Conservation (phyloP, 805 yeast genomes). For the Starmera amethionina region DNA sequence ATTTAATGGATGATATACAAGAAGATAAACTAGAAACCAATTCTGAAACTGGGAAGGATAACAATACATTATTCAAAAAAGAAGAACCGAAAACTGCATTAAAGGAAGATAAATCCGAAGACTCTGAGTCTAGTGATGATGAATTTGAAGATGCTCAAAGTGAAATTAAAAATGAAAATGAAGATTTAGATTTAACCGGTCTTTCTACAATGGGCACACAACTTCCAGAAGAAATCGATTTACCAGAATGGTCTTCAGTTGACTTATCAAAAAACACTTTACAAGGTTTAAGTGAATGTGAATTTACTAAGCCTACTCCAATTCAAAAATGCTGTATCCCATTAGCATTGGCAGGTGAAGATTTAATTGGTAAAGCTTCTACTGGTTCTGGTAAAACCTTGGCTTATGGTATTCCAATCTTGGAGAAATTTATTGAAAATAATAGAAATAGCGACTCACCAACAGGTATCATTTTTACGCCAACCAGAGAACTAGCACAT, state of each 20-base stretch:
- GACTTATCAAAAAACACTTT: conserved; percentile 45
- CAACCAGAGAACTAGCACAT: conserved; percentile 93
- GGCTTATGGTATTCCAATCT: conserved; percentile 89
- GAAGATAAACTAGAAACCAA: conserved; percentile 4
- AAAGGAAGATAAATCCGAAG: conserved; percentile 17
- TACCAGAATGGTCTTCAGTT: conserved; percentile 52
- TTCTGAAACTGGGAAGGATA: conserved; percentile 13
- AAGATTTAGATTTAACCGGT: conserved; percentile 17
- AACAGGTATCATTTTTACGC: conserved; percentile 77
- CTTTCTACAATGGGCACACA: conserved; percentile 23
- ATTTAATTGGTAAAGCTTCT: conserved; percentile 90
- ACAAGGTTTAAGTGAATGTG: conserved; percentile 48
- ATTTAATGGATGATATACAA: conserved; percentile 9
- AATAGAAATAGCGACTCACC: conserved; percentile 31
- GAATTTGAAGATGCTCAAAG: conserved; percentile 14
- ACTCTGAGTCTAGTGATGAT: conserved; percentile 3
- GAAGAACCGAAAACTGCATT: conserved; percentile 11
- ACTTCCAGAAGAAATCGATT: conserved; percentile 27
- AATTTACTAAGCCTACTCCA: conserved; percentile 67
- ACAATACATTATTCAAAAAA: conserved; percentile 5
- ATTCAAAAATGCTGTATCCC: conserved; percentile 78
- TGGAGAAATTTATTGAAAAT: conserved; percentile 47
- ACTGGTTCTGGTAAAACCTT: conserved; percentile 97
- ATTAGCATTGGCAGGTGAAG: conserved; percentile 57
- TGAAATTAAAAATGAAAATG: conserved; percentile 6